Evolutionary conservation across 2,329 filamentous ascomycete genomes (phyloP).

Genomic region (Pseudogymnoascus sp.): DNA sequence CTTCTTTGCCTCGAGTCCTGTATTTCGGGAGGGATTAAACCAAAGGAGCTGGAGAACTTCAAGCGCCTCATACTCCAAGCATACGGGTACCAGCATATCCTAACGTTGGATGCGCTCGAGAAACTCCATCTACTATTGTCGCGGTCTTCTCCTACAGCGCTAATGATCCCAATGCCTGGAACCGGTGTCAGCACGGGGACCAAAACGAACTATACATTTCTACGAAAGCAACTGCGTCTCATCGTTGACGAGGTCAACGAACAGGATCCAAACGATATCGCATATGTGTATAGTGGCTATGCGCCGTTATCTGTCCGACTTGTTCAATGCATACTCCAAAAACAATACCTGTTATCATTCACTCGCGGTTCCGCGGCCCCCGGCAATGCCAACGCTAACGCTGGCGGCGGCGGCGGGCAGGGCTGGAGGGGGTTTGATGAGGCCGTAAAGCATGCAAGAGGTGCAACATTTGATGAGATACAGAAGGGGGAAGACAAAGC

Average conservation of each 20-base stretch:
- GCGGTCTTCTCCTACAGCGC: constrained; percentile 66
- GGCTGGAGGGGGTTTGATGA: constrained; percentile 95
- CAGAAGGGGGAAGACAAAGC: constrained; percentile 93
- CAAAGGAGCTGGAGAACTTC: constrained; percentile 82
- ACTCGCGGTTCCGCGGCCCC: constrained; percentile 51
- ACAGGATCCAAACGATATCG: constrained; percentile 84
- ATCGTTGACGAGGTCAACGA: constrained; percentile 97
- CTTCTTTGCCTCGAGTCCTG: constrained; percentile 87
- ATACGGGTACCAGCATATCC: constrained; percentile 89
- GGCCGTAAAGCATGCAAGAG: constrained; percentile 74
- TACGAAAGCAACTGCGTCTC: constrained; percentile 77
- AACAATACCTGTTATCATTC: constrained; percentile 68
- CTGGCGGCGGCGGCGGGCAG: constrained; percentile 50
- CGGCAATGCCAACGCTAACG: constrained; percentile 38
- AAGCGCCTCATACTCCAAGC: constrained; percentile 81
- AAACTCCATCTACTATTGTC: constrained; percentile 81
- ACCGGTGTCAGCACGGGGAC: constrained; percentile 45
- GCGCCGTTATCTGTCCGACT: constrained; percentile 85
- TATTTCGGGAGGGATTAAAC: constrained; percentile 78
- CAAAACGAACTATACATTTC: constrained; percentile 82
- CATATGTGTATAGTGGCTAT: constrained; percentile 97
- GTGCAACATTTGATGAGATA: constrained; percentile 81
- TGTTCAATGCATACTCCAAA: constrained; percentile 88
- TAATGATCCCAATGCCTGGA: constrained; percentile 68
- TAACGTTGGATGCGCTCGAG: constrained; percentile 81